Base-by-base conservation (phyloP, 164 flowering plant genomes). In the Kingdonia uniflora region DNA sequence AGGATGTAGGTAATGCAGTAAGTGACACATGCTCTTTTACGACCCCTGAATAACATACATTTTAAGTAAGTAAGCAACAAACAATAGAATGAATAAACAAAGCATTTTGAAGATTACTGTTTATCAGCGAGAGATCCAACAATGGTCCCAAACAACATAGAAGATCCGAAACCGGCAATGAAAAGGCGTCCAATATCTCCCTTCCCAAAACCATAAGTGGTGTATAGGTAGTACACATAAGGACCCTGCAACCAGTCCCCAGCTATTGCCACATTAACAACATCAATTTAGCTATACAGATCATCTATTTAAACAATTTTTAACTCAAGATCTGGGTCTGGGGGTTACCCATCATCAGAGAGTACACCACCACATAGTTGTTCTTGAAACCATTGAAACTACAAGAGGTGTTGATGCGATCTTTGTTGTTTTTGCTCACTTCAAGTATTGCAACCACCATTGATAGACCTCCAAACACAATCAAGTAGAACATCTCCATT, bases 331-430 rank as follows among this genome's bases (percentile, higher is more conserved):
- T n/a, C n/a, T n/a, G n/a, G n/a, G n/a, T n/a, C n/a, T n/a, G n/a
- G n/a, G n/a, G n/a, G n/a, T 14, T 72, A 92, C 98, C 98, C 98
- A 92, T 92, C 98, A 92, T 92, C 57, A 92, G 91, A 55, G 97
- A 92, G 77, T 88, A 92, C 19, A 92, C 97, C 37, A 92, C 52
- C 24, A 92, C 72, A 69, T 92, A 92, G 63, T 86, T 92, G 80
- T 92, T 92, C 84, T 88, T 92, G 85, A 92, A 92, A 43, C 95
- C 71, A 74, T 74, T 84, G 77, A 92, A 92, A 54, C 91, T 77
- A 2, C 79, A 4, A 5, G 95, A 60, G 6, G 96, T n/a, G n/a
- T n/a, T n/a, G n/a, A n/a, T n/a, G n/a, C n/a, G n/a, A n/a, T n/a
- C n/a, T n/a, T n/a, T n/a, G 80, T 63, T 86, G 69, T 41, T 80